Base-by-base conservation (phyloP, 306 rosid genomes). In the Vicia sativa region DNA sequence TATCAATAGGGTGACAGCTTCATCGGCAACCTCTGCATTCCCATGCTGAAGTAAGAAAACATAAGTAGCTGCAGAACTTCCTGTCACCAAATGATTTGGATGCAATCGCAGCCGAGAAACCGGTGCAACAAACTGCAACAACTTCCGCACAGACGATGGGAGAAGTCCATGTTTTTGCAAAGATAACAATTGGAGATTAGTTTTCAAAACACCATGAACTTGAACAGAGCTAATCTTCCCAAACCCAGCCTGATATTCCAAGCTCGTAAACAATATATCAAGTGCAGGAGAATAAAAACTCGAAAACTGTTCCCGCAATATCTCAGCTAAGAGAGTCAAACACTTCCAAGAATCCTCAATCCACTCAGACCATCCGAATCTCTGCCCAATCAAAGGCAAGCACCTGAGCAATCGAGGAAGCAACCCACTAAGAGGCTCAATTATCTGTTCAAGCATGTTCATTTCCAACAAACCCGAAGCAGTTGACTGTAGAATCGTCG, bases 301-400 rank as follows among this genome's bases (percentile, higher is more conserved):
- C 7, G 97, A 89, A 86, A 87, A 92, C 71, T 74, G 73, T 26
- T 92, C 98, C 65, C 87, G 61, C 64, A 87, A 69, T 72, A 92
- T 92, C 78, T 92, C 98, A 23, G 96, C 96, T 77, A 92, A 77
- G 18, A 92, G 92, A 76, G 98, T 92, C 78, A 89, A 83, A 71
- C 92, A 92, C 83, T 88, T 92, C 98, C 98, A 92, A 21, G 84
- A 87, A 85, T 92, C 88, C 44, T 80, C 91, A 56, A 89, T 83
- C 98, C 98, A 92, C 56, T 89, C 91, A 14, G 84, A 78, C 98
- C 98, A 92, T 55, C 96, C 98, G 61, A 92, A 92, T 69, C 89
- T 87, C 80, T 74, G 79, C 75, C 98, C 98, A 43, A 92, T 84
- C 79, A 87, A 67, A 42, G 96, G 86, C 72, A 92, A 74, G 60